Conservation (phyloP, 495 filamentous ascomycete species). For the Podospora pseudoanserina region DNA sequence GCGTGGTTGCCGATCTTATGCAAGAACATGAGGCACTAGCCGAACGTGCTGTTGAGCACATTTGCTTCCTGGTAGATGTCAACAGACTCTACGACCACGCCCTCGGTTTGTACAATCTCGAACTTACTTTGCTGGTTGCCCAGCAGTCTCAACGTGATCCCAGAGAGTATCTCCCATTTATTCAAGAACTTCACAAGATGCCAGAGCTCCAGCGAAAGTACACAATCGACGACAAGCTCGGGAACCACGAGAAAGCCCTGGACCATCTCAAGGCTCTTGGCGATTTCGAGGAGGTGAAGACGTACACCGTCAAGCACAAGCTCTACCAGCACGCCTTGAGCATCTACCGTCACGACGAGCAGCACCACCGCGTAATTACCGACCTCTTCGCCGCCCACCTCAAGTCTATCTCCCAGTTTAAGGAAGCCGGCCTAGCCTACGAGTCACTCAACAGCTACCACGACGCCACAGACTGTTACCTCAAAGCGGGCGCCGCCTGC, state of each 20-base stretch:
- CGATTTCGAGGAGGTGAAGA: conserved; percentile 66
- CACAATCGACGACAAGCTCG: conserved; percentile 83
- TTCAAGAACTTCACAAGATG: conserved; percentile 78
- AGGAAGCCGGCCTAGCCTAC: conserved; percentile 82
- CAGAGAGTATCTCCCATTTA: conserved; percentile 90
- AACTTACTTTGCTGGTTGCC: conserved; percentile 82
- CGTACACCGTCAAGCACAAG: conserved; percentile 71
- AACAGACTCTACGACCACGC: conserved; percentile 90
- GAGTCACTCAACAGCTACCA: conserved; percentile 74
- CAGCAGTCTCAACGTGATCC: conserved; percentile 96
- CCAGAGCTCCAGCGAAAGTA: conserved; percentile 65
- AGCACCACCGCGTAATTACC: conserved; percentile 56
- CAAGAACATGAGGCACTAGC: conserved; percentile 62
- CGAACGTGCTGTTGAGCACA: conserved; percentile 87
- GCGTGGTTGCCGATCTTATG: conserved; percentile 71
- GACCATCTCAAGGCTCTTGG: conserved; percentile 63
- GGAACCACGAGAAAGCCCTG: conserved; percentile 71
- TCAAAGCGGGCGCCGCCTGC: conserved; percentile 61
- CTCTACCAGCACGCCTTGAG: conserved; percentile 75
- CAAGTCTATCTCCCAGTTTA: conserved; percentile 65
- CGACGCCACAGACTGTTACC: conserved; percentile 73
- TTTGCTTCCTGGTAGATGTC: conserved; percentile 92
- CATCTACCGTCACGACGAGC: conserved; percentile 76
- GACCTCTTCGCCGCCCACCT: conserved; percentile 76
- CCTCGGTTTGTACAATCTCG: conserved; percentile 85